Conservation (phyloP, 768 basidiomycete genomes). For the Leccinum uliginosum region DNA sequence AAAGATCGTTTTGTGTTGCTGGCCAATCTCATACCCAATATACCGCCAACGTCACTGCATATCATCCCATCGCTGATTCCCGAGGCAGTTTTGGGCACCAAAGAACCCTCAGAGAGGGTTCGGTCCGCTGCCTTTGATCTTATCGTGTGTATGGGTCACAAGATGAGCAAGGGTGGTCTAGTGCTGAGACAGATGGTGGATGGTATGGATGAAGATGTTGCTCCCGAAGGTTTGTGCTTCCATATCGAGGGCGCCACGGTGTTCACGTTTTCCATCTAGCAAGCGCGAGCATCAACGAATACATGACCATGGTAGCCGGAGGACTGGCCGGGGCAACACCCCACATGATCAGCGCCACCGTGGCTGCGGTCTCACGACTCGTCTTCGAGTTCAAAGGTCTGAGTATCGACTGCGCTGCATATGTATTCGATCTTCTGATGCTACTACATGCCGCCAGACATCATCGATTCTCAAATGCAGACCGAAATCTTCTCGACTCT, state of each 20-base stretch:
- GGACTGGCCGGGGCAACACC: conserved; percentile 90
- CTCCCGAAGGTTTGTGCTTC: conserved; percentile 35
- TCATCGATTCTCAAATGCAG: conserved; percentile 66
- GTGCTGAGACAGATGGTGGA: conserved; percentile 75
- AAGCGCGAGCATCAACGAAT: conserved; percentile 80
- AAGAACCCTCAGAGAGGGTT: conserved; percentile 93
- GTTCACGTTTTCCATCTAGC: conserved; percentile 35
- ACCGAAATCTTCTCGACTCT: conserved; percentile 83
- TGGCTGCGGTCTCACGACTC: conserved; percentile 89
- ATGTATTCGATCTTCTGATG: not conserved
- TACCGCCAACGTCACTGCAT: conserved; percentile 72
- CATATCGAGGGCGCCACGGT: not conserved
- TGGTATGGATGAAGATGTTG: conserved; percentile 74
- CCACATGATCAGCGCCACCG: conserved; percentile 97
- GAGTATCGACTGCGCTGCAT: not conserved
- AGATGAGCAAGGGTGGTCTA: conserved; percentile 84
- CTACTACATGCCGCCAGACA: conserved; percentile 40
- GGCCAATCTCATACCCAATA: conserved; percentile 56
- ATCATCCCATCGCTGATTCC: conserved; percentile 86
- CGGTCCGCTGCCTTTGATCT: conserved; percentile 87
- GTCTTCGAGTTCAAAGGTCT: conserved; percentile 95
- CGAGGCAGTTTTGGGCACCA: conserved; percentile 92
- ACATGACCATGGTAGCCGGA: conserved; percentile 94
- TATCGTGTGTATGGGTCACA: conserved; percentile 85
- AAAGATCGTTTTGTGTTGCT: conserved; percentile 87